phyloP scores from a whole-genome alignment of 192 early-diverging fungal genomes.

The Oehlia diaphana region DNA sequence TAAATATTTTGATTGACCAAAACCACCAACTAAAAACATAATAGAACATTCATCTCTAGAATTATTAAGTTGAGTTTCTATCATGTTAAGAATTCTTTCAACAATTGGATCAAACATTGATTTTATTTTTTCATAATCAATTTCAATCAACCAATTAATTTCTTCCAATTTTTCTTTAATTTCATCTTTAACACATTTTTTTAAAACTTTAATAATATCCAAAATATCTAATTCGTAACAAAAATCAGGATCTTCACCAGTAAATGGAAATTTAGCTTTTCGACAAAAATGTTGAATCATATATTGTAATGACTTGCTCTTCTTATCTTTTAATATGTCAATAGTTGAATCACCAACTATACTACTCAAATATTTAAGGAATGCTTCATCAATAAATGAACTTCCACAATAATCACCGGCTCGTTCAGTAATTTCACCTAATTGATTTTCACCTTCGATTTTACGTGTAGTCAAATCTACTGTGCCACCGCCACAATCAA shows the following conservation, averaged over 20 bases:
- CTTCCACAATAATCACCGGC: constrained; percentile 49
- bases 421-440: constrained; percentile 51
- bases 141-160: constrained; percentile 17
- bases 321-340: not conserved
- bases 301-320: not conserved
- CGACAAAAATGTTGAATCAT: constrained; percentile 4
- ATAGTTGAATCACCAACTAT: not conserved
- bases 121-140: constrained; percentile 11
- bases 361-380: not conserved
- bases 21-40: constrained; percentile 60
- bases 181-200: not conserved
- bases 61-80: constrained; percentile 52
- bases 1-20: constrained; percentile 56
- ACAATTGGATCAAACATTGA: constrained; percentile 57
- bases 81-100: constrained; percentile 50
- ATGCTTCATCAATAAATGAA: constrained; percentile 44
- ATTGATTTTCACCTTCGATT: not conserved
- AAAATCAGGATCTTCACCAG: not conserved
- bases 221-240: not conserved
- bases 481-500: constrained; percentile 46
- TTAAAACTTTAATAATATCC: not conserved
- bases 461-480: constrained; percentile 35
- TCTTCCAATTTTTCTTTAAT: not conserved
- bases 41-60: constrained; percentile 38
- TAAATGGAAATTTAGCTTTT: constrained; percentile 1